Conservation (phyloP, 345 rosid genomes). For the Kernera saxatilis region DNA sequence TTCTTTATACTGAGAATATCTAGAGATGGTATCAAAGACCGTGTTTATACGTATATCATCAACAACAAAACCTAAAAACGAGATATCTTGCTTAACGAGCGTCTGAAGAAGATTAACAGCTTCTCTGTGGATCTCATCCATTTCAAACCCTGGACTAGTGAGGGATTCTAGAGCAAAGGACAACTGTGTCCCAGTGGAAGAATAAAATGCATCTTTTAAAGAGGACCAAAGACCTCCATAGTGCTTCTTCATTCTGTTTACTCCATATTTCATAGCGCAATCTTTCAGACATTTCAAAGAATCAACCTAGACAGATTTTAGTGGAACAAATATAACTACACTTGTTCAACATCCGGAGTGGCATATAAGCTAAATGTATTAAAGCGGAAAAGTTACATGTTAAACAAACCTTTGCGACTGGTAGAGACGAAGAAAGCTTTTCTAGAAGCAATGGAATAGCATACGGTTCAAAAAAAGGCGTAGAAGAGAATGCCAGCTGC, state of each 20-base stretch:
- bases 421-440: slow-evolving; percentile 85
- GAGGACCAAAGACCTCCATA: slow-evolving; percentile 61
- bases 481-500: slow-evolving; percentile 78
- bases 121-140: slow-evolving; percentile 52
- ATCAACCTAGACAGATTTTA: slow-evolving; percentile 56
- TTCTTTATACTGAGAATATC: slow-evolving; percentile 38
- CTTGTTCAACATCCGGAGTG: slow-evolving; percentile 8
- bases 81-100: slow-evolving; percentile 49
- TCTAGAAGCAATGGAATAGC: slow-evolving; percentile 82
- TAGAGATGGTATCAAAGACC: slow-evolving; percentile 45
- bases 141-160: slow-evolving; percentile 35
- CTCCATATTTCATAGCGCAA: slow-evolving; percentile 65
- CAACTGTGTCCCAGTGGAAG: slow-evolving; percentile 41
- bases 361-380: background rate
- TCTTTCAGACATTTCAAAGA: slow-evolving; percentile 68
- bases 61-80: slow-evolving; percentile 46
- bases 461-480: slow-evolving; percentile 86
- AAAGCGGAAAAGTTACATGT: background rate
- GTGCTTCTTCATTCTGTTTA: slow-evolving; percentile 56
- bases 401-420: slow-evolving; percentile 64
- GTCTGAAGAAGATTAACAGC: slow-evolving; percentile 54
- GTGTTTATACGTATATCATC: slow-evolving; percentile 53
- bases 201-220: slow-evolving; percentile 51
- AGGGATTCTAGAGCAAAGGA: slow-evolving; percentile 44
- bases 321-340: slow-evolving; percentile 11